Conservation (phyloP, 139 green algal species). For the Chlamydomonas eustigma region DNA sequence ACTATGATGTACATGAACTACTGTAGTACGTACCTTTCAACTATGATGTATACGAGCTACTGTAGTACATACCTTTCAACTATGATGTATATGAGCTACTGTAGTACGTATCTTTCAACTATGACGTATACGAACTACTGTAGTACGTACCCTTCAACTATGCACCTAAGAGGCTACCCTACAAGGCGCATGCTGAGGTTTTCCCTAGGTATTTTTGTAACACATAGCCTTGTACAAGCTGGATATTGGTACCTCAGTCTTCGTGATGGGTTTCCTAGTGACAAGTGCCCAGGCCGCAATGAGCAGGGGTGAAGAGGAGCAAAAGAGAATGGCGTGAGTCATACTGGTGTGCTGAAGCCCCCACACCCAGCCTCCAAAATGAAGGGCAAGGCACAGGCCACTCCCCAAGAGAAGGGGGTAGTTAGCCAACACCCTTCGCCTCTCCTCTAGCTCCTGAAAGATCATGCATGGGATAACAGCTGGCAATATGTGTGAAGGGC, state of each 20-base stretch:
- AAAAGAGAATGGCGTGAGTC: conserved; percentile 72
- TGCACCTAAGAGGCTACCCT: neutral
- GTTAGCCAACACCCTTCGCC: conserved; percentile 1
- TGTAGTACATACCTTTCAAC: neutral
- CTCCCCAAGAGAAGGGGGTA: conserved; percentile 28
- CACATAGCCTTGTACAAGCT: neutral
- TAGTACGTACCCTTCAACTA: neutral
- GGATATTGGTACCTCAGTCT: conserved; percentile 34
- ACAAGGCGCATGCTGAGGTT: neutral
- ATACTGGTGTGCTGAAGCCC: conserved; percentile 65
- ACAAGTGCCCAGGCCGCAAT: conserved; percentile 45
- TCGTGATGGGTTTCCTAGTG: conserved; percentile 53
- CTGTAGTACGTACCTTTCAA: too few relatives aligned
- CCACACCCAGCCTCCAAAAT: conserved; percentile 72
- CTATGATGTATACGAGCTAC: too few relatives aligned
- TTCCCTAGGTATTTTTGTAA: too few relatives aligned
- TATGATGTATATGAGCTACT: neutral
- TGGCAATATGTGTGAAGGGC: neutral
- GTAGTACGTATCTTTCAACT: neutral
- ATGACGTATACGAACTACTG: neutral
- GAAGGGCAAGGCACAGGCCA: conserved; percentile 58
- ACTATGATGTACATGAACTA: too few relatives aligned
- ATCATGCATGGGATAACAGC: neutral
- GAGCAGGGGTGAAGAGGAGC: conserved; percentile 68
- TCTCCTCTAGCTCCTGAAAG: neutral